Evolutionary conservation across 192 early-diverging fungal species (phyloP), one percentile per base, ranked within the genome.

Genomic region (Podila minutissima): DNA sequence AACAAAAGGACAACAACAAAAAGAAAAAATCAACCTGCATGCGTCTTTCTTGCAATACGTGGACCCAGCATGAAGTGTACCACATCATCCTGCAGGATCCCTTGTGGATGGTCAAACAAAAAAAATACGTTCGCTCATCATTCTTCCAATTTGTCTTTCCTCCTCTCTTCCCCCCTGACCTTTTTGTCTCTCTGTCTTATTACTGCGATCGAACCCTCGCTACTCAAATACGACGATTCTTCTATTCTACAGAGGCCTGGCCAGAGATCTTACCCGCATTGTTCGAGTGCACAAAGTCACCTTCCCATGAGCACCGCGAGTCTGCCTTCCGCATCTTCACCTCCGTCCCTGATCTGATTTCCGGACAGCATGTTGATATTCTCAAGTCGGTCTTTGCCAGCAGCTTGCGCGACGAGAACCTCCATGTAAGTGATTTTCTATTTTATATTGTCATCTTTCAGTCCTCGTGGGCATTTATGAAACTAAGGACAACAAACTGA

Each of bases 301-400:
- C 89, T 64, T 86, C 90, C 6, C 84, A 91, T 31, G 92, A 89
- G 66, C 93, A 93, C 66, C 91, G 95, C 57, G 95, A 96, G 84
- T 92, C 93, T 64, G 96, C 93, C 59, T 97, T 97, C 87, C 92
- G 93, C 69, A 93, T 99, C 67, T 94, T 99, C 74, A 89, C 91
- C 32, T 86, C 92, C 62, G 93, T 96, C 51, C 93, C 97, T 50
- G 88, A 88, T 31, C 70, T 97, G 72, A 91, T 97, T 59, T 82
- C 88, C 32, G 89, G 88, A 64, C 90, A 96, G 83, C 89, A 92
- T 72, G 85, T 86, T 1, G 89, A 91, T 49, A 83, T 91, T 13
- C 86, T 97, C 72, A 93, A 88, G 67, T 85, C 83, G 15, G 89
- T 95, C 15, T 95, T 97, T 58, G 86, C 83, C 48, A 87, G 87